Percentiles rank a stretch among this genome's conserved stretches.
phyloP scores from a whole-genome alignment of 805 yeast species.

The Clavispora vitiphila region DNA sequence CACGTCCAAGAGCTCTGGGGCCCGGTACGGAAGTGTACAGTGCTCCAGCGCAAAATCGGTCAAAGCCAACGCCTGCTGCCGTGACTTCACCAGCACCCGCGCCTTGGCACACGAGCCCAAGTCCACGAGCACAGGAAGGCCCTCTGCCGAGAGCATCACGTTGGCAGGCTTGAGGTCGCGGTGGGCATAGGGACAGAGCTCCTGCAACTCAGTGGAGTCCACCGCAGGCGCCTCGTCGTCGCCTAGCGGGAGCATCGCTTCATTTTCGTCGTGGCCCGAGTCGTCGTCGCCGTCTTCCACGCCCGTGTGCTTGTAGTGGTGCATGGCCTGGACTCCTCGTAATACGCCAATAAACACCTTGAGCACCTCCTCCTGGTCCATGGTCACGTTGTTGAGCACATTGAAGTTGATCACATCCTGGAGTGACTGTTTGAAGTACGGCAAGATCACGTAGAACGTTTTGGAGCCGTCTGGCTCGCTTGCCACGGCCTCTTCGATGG shows the following conservation, averaged over 20 bases:
- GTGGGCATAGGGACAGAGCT: conserved; percentile 71
- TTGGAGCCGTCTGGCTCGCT: conserved; percentile 78
- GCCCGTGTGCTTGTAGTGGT: conserved; percentile 45
- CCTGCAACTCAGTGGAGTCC: conserved; percentile 45
- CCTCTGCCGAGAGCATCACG: conserved; percentile 71
- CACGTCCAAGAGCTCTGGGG: conserved; percentile 85
- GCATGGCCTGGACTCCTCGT: conserved; percentile 73
- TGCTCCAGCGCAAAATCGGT: conserved; percentile 82
- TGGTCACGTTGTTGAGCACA: conserved; percentile 47
- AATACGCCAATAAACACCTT: conserved; percentile 63
- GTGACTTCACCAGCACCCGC: conserved; percentile 44
- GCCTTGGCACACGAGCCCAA: conserved; percentile 77
- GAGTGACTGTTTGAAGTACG: conserved; percentile 66
- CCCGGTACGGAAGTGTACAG: conserved; percentile 81
- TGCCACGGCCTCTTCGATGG: conserved; percentile 65
- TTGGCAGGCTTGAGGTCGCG: conserved; percentile 88
- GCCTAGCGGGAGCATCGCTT: conserved; percentile 20
- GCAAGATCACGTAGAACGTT: conserved; percentile 73
- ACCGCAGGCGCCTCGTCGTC: conserved; percentile 23
- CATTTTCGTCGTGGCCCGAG: conserved; percentile 11
- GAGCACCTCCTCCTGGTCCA: conserved; percentile 62
- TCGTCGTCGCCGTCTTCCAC: conserved; percentile 9
- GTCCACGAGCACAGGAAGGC: conserved; percentile 76
- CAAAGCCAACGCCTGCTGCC: conserved; percentile 68
- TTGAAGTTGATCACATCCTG: conserved; percentile 74